phyloP scores from a whole-genome alignment of 345 rosid genomes.

The Hirschfeldia incana region DNA sequence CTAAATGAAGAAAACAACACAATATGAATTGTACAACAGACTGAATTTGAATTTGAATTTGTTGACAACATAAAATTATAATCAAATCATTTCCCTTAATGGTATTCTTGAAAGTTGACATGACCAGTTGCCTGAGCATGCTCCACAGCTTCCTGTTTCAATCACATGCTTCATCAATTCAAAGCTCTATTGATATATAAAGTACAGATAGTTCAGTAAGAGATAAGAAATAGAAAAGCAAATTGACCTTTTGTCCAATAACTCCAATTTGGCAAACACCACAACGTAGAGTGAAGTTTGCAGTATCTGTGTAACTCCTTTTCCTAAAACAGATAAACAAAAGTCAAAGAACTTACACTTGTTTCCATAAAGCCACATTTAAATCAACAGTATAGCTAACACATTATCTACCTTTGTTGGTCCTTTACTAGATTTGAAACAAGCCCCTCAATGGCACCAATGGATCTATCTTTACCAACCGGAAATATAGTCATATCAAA shows the following conservation, averaged over 20 bases:
- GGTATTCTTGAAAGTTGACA: slow-evolving; percentile 86
- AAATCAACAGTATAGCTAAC: neutral
- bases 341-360: slow-evolving; percentile 8
- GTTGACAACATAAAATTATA: slow-evolving; percentile 3
- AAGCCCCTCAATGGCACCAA: slow-evolving; percentile 58
- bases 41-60: slow-evolving; percentile 3
- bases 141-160: slow-evolving; percentile 80
- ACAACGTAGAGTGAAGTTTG: slow-evolving; percentile 85
- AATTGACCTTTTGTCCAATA: slow-evolving; percentile 76
- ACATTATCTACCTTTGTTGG: slow-evolving; percentile 61
- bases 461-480: slow-evolving; percentile 56
- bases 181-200: slow-evolving; percentile 8
- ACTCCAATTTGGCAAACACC: slow-evolving; percentile 96
- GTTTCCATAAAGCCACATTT: slow-evolving; percentile 2
- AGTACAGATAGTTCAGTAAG: neutral
- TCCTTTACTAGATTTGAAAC: slow-evolving; percentile 67
- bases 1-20: slow-evolving; percentile 12
- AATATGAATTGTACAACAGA: slow-evolving; percentile 25
- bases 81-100: slow-evolving; percentile 36
- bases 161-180: neutral
- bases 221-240: neutral
- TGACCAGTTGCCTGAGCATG: slow-evolving; percentile 97
- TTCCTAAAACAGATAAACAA: slow-evolving; percentile 50
- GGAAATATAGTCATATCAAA: slow-evolving; percentile 86
- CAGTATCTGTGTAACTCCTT: slow-evolving; percentile 76